These are phyloP conservation scores for Silene vulgaris DNA, from an alignment of 179 eudicot species.

Conservation along the genomic window DNA sequence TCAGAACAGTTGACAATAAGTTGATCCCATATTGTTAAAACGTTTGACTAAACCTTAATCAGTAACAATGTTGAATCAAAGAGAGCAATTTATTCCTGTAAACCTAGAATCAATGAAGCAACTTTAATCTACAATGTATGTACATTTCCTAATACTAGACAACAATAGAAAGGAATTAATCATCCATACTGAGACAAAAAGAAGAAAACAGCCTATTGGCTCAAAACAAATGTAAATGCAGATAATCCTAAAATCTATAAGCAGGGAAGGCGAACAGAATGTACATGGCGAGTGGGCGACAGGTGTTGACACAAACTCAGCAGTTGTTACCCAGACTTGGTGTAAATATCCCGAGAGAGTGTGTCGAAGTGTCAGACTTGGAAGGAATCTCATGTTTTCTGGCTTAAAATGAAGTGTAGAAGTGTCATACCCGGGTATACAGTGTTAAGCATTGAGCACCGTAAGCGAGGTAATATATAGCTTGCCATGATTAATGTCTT, in stretches of 20 bases:
- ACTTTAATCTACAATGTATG: background rate
- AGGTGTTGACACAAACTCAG: background rate
- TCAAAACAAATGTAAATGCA: background rate
- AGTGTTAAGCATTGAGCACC: background rate
- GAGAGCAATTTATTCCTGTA: background rate
- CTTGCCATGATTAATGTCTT: background rate
- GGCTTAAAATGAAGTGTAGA: background rate
- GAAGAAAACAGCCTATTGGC: background rate
- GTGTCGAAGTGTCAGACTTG: background rate
- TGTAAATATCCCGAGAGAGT: too few relatives aligned
- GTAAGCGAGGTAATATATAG: background rate
- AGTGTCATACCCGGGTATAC: background rate
- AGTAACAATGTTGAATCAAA: background rate
- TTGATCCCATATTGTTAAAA: too few relatives aligned
- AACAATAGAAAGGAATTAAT: background rate
- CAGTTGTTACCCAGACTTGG: background rate
- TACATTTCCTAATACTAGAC: conserved; percentile 7
- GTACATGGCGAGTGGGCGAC: background rate
- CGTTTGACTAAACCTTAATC: background rate
- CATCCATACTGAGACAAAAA: background rate
- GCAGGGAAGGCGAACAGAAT: conserved; percentile 8
- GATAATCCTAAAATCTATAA: conserved; percentile 3
- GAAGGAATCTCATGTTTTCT: background rate
- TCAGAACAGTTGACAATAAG: too few relatives aligned
- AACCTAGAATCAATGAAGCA: background rate